These are phyloP conservation scores for Pleurotus tuoliensis DNA, from an alignment of 768 basidiomycete genomes.

Conservation along the genomic window DNA sequence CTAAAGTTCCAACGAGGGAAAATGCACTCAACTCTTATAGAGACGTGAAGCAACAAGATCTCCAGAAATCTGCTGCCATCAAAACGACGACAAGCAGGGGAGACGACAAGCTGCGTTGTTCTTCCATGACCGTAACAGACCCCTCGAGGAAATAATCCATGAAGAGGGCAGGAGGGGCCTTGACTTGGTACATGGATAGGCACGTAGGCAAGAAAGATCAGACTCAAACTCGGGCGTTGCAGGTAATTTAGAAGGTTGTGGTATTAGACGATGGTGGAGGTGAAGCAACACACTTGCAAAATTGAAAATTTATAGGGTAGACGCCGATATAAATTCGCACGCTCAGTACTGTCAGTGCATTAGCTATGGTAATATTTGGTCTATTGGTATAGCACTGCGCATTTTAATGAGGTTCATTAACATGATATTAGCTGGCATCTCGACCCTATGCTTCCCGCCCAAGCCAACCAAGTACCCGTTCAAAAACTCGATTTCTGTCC, in stretches of 20 bases:
- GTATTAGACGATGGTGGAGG: too few species aligned
- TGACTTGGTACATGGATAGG: slow-evolving; percentile 3
- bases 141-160: background rate
- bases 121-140: slow-evolving; percentile 9
- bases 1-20: background rate
- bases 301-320: background rate
- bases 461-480: slow-evolving; percentile 76
- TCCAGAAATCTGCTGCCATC: slow-evolving; percentile 3
- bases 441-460: slow-evolving; percentile 52
- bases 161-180: slow-evolving; percentile 6
- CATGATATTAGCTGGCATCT: slow-evolving; percentile 51
- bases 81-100: slow-evolving; percentile 2
- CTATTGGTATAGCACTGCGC: slow-evolving; percentile 51
- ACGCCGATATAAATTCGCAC: background rate
- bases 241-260: too few species aligned
- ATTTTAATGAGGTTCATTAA: slow-evolving; percentile 57
- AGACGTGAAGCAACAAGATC: background rate
- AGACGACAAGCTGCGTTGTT: background rate
- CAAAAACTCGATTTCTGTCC: slow-evolving; percentile 80
- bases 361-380: slow-evolving; percentile 25
- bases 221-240: too few species aligned
- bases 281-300: too few species aligned
- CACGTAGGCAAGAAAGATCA: slow-evolving; percentile 12
- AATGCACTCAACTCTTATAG: slow-evolving; percentile 6
- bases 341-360: background rate